Conservation (phyloP, 768 basidiomycete species). For the Xanthoconium stramineum region DNA sequence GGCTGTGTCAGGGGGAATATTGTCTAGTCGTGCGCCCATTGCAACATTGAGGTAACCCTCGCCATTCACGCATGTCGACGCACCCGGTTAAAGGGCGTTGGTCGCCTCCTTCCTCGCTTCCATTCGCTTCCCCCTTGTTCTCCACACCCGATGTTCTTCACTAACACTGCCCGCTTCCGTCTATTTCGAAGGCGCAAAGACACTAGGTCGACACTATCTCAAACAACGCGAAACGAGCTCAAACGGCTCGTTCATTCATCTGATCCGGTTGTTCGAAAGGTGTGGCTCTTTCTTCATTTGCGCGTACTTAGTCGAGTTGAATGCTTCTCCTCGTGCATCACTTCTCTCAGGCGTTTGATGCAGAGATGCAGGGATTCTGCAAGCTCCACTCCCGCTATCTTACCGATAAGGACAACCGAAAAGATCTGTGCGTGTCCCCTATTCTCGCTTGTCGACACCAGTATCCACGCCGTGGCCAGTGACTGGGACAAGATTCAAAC, state of each 20-base stretch:
- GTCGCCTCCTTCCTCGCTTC: slow-evolving; percentile 22
- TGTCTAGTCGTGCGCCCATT: not conserved
- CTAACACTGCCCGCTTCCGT: slow-evolving; percentile 31
- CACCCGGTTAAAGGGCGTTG: slow-evolving; percentile 19
- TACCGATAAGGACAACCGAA: slow-evolving; percentile 78
- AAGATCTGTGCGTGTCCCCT: slow-evolving; percentile 67
- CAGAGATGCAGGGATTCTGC: slow-evolving; percentile 96
- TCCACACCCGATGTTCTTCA: slow-evolving; percentile 21
- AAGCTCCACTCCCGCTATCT: slow-evolving; percentile 95
- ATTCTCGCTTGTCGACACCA: slow-evolving; percentile 2
- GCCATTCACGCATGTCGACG: slow-evolving; percentile 18
- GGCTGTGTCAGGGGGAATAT: slow-evolving; percentile 11
- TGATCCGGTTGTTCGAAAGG: slow-evolving; percentile 58
- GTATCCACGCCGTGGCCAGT: slow-evolving; percentile 37
- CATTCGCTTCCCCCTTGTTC: slow-evolving; percentile 20
- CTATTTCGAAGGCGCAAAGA: slow-evolving; percentile 46
- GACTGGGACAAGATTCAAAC: slow-evolving; percentile 90
- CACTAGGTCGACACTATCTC: slow-evolving; percentile 37
- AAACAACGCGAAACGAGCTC: slow-evolving; percentile 67
- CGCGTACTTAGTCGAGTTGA: slow-evolving; percentile 24
- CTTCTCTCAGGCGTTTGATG: slow-evolving; percentile 59
- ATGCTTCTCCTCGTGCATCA: slow-evolving; percentile 3
- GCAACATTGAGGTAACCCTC: slow-evolving; percentile 7
- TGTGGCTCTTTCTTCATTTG: slow-evolving; percentile 32
- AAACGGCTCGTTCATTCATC: slow-evolving; percentile 60